Conservation (phyloP, 2,329 filamentous ascomycete genomes). For the Aspergillus novofumigatus region DNA sequence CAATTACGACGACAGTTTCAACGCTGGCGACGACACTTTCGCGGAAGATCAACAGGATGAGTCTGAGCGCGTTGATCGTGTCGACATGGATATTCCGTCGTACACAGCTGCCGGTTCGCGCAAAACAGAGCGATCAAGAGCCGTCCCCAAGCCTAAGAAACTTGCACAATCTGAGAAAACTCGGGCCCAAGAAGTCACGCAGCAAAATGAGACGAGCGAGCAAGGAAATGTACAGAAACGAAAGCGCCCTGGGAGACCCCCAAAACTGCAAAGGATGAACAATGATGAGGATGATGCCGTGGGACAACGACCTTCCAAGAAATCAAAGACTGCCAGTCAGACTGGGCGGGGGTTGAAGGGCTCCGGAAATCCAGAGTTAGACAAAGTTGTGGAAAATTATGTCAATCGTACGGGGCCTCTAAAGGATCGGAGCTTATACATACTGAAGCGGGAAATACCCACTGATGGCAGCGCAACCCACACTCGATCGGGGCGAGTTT, state of each 20-base stretch:
- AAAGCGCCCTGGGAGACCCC: conserved; percentile 29
- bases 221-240: conserved; percentile 20
- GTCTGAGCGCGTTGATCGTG: conserved; percentile 11
- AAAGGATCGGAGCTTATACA: conserved; percentile 47
- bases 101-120: conserved; percentile 9
- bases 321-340: conserved; percentile 24
- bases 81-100: conserved; percentile 17
- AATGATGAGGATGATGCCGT: conserved; percentile 19
- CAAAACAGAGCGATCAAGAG: conserved; percentile 9
- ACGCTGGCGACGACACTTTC: conserved; percentile 22
- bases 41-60: conserved; percentile 15
- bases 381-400: conserved; percentile 42
- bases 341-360: conserved; percentile 21
- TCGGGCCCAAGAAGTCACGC: conserved; percentile 7
- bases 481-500: conserved; percentile 72
- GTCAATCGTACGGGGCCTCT: conserved; percentile 42
- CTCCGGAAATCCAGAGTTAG: conserved; percentile 34
- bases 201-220: conserved; percentile 14
- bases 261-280: conserved; percentile 23
- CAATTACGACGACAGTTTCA: conserved; percentile 24
- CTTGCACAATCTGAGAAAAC: conserved; percentile 6
- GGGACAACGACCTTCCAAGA: conserved; percentile 29
- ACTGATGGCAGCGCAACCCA: conserved; percentile 55
- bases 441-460: conserved; percentile 50
- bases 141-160: conserved; percentile 17